phyloP scores from a whole-genome alignment of 371 early-diverging fungal species.

The Saksenaea vasiformis region DNA sequence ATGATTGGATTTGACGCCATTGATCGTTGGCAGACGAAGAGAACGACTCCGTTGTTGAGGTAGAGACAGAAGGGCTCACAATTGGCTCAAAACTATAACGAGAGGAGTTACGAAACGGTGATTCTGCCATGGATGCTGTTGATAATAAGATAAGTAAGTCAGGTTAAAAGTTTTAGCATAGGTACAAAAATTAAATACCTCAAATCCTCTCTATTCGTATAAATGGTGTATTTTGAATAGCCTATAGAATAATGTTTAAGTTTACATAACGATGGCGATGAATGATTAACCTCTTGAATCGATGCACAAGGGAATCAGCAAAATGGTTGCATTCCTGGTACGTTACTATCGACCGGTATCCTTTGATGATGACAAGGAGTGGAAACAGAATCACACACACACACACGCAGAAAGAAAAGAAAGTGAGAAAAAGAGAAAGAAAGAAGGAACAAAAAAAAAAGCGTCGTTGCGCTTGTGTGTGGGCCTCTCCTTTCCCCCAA shows the following conservation, averaged over 20 bases:
- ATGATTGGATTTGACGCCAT: conserved; percentile 29
- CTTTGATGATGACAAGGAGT: conserved; percentile 3
- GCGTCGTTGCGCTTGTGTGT: background rate
- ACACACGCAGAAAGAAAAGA: background rate
- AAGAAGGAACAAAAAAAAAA: no score
- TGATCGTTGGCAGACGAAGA: conserved; percentile 23
- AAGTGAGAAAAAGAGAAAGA: background rate
- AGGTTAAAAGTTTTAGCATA: background rate
- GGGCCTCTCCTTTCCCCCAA: background rate
- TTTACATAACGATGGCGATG: no score
- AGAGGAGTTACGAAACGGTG: background rate
- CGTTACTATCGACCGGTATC: background rate
- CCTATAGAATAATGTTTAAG: no score
- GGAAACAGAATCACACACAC: conserved; percentile 8
- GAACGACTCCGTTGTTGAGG: conserved; percentile 16
- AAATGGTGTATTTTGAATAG: no score
- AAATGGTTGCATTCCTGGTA: background rate
- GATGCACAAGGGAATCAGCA: conserved; percentile 1
- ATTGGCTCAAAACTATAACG: conserved; percentile 7
- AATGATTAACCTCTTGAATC: conserved; percentile 11
- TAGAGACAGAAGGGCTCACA: conserved; percentile 10
- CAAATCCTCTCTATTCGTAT: no score
- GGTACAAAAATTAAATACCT: background rate
- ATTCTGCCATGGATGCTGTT: conserved; percentile 1
- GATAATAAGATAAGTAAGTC: background rate